A percentile compares a stretch with the other conserved stretches of the same genome.
Evolutionary conservation across 208 protist genomes (phyloP).

Genomic region (Wallacemonas sp.): DNA sequence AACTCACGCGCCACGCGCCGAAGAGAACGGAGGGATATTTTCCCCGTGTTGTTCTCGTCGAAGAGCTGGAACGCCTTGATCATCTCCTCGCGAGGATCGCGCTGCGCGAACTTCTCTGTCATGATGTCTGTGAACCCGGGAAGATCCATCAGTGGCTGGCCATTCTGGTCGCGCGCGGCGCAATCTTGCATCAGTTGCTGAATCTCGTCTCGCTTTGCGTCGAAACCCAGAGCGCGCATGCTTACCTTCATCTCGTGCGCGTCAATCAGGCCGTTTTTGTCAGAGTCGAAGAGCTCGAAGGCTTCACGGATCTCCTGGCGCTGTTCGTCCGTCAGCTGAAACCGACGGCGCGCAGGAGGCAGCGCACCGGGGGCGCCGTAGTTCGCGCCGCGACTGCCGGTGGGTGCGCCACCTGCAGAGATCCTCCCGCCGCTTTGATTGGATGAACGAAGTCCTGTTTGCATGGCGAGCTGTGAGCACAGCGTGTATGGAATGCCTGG

Average conservation of each 20-base stretch:
- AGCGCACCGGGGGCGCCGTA: slow-evolving; percentile 15
- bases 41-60: slow-evolving; percentile 95
- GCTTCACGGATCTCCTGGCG: slow-evolving; percentile 99
- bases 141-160: slow-evolving; percentile 88
- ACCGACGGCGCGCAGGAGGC: slow-evolving; percentile 64
- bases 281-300: slow-evolving; percentile 99
- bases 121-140: slow-evolving; percentile 92
- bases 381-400: slow-evolving; percentile 7
- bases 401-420: slow-evolving; percentile 34
- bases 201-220: slow-evolving; percentile 96
- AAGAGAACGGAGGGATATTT: slow-evolving; percentile 93
- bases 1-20: slow-evolving; percentile 93
- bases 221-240: slow-evolving; percentile 99
- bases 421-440: slow-evolving; percentile 34
- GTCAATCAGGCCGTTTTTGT: slow-evolving; percentile 96
- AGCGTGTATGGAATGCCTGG: neutral
- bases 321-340: slow-evolving; percentile 98
- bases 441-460: slow-evolving; percentile 10
- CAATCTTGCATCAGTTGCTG: slow-evolving; percentile 87
- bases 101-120: slow-evolving; percentile 91
- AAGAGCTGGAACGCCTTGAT: slow-evolving; percentile 96
- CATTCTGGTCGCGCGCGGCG: slow-evolving; percentile 75
- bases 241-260: slow-evolving; percentile 99
- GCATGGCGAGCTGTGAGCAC: neutral
- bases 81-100: slow-evolving; percentile 95